Evolutionary conservation across 176 grass and related monocot genomes (phyloP).

Genomic region (Calamus simplicifolius): DNA sequence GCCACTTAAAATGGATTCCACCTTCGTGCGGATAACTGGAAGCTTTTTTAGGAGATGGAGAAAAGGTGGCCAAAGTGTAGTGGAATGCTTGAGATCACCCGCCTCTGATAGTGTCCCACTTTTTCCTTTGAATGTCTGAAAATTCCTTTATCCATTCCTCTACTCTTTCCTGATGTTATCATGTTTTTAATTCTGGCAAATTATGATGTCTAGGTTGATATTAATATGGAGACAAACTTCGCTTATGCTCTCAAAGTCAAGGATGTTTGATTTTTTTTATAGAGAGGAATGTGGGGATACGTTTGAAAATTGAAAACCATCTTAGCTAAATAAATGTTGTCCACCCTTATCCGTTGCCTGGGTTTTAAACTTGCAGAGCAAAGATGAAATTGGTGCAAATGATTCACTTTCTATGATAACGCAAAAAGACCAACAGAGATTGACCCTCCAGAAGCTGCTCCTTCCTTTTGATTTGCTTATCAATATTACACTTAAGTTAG

Average conservation of each 20-base stretch:
- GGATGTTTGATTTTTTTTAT: conserved; percentile 72
- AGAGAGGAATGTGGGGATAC: conserved; percentile 68
- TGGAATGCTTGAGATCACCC: conserved; percentile 73
- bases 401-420: conserved; percentile 74
- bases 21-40: conserved; percentile 60
- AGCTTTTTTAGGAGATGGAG: conserved; percentile 76
- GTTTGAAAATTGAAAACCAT: background rate
- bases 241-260: conserved; percentile 79
- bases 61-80: conserved; percentile 73
- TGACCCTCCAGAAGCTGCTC: conserved; percentile 40
- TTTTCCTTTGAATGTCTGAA: background rate
- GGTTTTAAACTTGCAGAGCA: conserved; percentile 28
- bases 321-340: too few species aligned
- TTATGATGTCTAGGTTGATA: conserved; percentile 43
- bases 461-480: conserved; percentile 17
- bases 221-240: conserved; percentile 81
- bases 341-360: background rate
- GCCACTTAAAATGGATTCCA: too few species aligned
- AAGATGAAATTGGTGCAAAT: conserved; percentile 34
- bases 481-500: too few species aligned
- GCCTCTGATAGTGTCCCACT: conserved; percentile 54
- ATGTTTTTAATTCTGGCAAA: background rate
- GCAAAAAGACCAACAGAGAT: conserved; percentile 77
- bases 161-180: background rate
- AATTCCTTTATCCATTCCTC: background rate